Conservation (phyloP, 345 rosid species). For the Citrus inodora region DNA sequence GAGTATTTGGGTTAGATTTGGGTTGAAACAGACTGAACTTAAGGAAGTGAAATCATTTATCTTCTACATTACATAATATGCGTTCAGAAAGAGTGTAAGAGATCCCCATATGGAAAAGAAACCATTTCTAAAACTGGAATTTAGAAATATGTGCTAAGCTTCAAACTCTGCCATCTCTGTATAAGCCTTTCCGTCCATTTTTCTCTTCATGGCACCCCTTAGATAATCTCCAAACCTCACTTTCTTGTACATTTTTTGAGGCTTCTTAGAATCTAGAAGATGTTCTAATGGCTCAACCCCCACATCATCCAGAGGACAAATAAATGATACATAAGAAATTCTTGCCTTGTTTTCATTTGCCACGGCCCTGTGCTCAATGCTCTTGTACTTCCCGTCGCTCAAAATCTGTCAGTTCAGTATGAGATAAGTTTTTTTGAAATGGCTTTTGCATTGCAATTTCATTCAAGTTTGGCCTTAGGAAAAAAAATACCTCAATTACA, state of each 20-base stretch:
- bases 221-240: slow-evolving; percentile 22
- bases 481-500: too few relatives aligned
- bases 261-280: background rate
- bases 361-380: slow-evolving; percentile 28
- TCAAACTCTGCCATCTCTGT: slow-evolving; percentile 13
- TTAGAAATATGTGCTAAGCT: background rate
- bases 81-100: too few relatives aligned
- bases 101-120: too few relatives aligned
- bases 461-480: background rate
- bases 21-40: too few relatives aligned
- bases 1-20: too few relatives aligned
- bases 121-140: background rate
- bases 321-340: slow-evolving; percentile 26
- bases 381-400: slow-evolving; percentile 29
- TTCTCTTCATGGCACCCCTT: slow-evolving; percentile 20
- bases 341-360: slow-evolving; percentile 20
- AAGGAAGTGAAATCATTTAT: too few relatives aligned
- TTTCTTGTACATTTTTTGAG: slow-evolving; percentile 10
- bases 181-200: slow-evolving; percentile 24
- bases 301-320: slow-evolving; percentile 11
- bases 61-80: too few relatives aligned
- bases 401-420: slow-evolving; percentile 15
- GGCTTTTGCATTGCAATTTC: background rate
- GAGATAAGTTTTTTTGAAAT: background rate
- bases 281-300: slow-evolving; percentile 28